Base-by-base conservation (phyloP, 352 stramenopile genomes). In the Albugo candida region DNA sequence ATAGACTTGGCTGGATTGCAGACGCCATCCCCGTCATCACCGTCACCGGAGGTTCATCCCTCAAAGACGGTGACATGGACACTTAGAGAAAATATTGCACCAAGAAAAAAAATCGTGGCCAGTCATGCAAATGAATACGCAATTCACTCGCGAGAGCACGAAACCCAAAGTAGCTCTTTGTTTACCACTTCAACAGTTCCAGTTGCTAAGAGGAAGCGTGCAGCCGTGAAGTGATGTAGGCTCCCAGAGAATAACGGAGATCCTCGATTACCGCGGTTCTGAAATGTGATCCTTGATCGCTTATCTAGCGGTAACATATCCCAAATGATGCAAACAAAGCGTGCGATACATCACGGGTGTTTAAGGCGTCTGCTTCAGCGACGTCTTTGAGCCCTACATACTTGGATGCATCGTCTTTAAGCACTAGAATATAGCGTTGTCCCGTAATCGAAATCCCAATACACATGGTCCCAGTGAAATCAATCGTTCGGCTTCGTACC, bases 401-500 rank as follows among this genome's bases (percentile, higher is more conserved):
- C 0, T 52, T 47, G 5, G 36, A 50, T 58, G 65, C 63, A 4
- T 52, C 52, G 20, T 73, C 55, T 14, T 65, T 14, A 0, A 69
- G 3, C 0, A 72, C 51, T 0, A 65, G 44, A 0, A 69, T 43
- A 19, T 67, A 65, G 40, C 62, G 58, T 0, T 24, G 13, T 0
- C 40, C 48, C 5, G 37, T 40, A 16, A 47, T 38, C 1, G 40
- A 45, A 17, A 52, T 20, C 0, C 51, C 36, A 31, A 67, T 54
- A 0, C 14, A 69, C 18, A 14, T 56, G 70, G 13, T 67, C 58
- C 19, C 69, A 72, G 20, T 69, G 53, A 0, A 69, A 24, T 2
- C 61, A 41, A 19, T 73, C 53, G 13, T 69, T 69, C 0, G 58
- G 60, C 13, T 56, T 61, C n/a, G n/a, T n/a, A n/a, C n/a, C n/a